Base-by-base conservation (phyloP, 805 yeast species). In the Candida sanyiensis region DNA sequence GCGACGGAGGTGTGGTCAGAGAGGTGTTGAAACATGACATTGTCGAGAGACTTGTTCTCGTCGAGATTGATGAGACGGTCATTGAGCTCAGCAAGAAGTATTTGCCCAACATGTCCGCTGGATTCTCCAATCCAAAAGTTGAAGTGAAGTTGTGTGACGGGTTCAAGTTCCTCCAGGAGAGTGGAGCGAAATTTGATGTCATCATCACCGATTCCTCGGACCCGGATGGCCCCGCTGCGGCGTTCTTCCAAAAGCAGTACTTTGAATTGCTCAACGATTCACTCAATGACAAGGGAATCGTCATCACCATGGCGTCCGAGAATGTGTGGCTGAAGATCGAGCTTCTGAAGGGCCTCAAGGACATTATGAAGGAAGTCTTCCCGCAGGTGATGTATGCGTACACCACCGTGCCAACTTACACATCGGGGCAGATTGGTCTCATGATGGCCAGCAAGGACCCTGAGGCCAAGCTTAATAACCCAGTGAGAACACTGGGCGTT, bases 161-260 rank as follows among this genome's bases (percentile, higher is more conserved):
- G 2, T 88, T 88, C 66, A 70, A 85, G 60, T 88, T 63, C 57
- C 68, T 88, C 48, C 69, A 77, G 43, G 69, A 65, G 17, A 62
- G 66, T 30, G 50, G 55, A 7, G 69, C 69, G 25, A 73, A 73
- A 48, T 88, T 70, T 56, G 96, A 88, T 59, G 80, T 89, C 23
- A 84, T 88, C 43, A 86, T 88, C 44, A 84, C 95, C 13, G 97
- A 88, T 59, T 84, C 95, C 3, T 82, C 94, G 2, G 97, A 88
- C 60, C 96, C 96, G 1, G 96, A 88, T 51, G 96, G 93, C 3
- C 97, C 97, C 6, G 97, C 97, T 1, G 94, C 80, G 52, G 83
- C 83, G 15, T 83, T 88, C 50, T 88, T 88, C 66, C 85, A 86
- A 58, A 70, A 72, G 44, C 75, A 72, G 40, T 88, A 88, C 64